Conservation (phyloP, 2,329 filamentous ascomycete genomes). For the Neobulgaria alba region DNA sequence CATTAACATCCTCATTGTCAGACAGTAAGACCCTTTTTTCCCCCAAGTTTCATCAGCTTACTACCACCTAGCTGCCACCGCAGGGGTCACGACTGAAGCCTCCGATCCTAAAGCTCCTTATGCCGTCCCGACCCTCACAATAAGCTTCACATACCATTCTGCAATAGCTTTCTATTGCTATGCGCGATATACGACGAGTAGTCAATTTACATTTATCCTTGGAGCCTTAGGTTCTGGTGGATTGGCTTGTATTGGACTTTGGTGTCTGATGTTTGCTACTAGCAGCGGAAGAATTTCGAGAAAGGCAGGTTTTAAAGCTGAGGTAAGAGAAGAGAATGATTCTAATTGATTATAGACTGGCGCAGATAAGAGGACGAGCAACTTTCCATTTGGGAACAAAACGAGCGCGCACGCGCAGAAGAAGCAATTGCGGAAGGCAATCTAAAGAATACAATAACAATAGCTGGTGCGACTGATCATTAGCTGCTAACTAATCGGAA, state of each 20-base stretch:
- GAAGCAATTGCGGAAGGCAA: slow-evolving; percentile 19
- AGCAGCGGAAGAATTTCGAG: slow-evolving; percentile 48
- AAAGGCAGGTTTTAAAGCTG: slow-evolving; percentile 24
- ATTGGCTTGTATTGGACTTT: slow-evolving; percentile 48
- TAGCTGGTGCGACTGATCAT: no score
- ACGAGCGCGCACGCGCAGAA: slow-evolving; percentile 32
- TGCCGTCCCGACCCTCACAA: slow-evolving; percentile 49
- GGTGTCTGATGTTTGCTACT: slow-evolving; percentile 42
- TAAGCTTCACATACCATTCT: slow-evolving; percentile 51
- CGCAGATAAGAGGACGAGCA: slow-evolving; percentile 56
- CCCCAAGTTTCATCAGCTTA: slow-evolving; percentile 5
- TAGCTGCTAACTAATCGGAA: no score
- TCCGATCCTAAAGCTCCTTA: slow-evolving; percentile 43
- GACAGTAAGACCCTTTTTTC: slow-evolving; percentile 16
- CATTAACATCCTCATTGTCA: slow-evolving; percentile 39
- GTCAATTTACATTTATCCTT: slow-evolving; percentile 42
- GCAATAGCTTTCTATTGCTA: slow-evolving; percentile 50
- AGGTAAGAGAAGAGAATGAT: neutral
- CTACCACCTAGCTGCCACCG: slow-evolving; percentile 18
- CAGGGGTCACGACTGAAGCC: slow-evolving; percentile 34
- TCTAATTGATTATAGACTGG: slow-evolving; percentile 36
- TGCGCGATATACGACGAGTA: slow-evolving; percentile 43
- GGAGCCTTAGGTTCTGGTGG: slow-evolving; percentile 41
- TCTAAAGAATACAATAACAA: no score
- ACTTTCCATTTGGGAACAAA: slow-evolving; percentile 56